Conservation (phyloP, 2,329 filamentous ascomycete species). For the Gliomastix tumulicola region DNA sequence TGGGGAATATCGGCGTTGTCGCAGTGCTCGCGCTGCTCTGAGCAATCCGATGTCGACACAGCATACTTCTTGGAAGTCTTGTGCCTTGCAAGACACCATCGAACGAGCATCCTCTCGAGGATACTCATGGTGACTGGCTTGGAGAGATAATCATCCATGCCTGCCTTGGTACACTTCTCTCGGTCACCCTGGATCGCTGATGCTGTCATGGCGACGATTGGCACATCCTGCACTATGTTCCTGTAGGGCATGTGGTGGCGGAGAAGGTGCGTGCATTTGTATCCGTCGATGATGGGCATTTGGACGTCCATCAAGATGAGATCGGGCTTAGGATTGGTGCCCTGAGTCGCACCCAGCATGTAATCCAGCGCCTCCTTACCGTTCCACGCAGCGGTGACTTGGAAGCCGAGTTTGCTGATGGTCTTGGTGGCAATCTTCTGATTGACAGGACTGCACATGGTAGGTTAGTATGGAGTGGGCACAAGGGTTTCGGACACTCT, state of each 20-base stretch:
- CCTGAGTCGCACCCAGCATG: slow-evolving; percentile 45
- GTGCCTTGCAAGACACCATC: slow-evolving; percentile 47
- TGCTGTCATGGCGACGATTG: slow-evolving; percentile 77
- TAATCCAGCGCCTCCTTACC: slow-evolving; percentile 75
- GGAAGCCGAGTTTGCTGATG: slow-evolving; percentile 67
- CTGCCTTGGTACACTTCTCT: slow-evolving; percentile 65
- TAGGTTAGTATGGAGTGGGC: too few species aligned
- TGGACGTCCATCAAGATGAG: slow-evolving; percentile 76
- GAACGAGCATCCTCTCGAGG: slow-evolving; percentile 64
- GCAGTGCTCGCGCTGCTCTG: slow-evolving; percentile 35
- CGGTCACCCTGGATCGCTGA: slow-evolving; percentile 70
- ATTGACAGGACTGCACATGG: slow-evolving; percentile 49
- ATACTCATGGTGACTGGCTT: slow-evolving; percentile 65
- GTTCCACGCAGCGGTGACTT: slow-evolving; percentile 66
- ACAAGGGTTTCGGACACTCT: neutral
- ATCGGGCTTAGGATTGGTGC: slow-evolving; percentile 52
- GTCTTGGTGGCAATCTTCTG: slow-evolving; percentile 72
- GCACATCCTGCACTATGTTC: slow-evolving; percentile 50
- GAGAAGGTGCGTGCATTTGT: slow-evolving; percentile 67
- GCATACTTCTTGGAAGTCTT: slow-evolving; percentile 13
- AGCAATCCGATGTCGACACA: slow-evolving; percentile 30
- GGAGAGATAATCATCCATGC: slow-evolving; percentile 72
- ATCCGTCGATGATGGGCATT: slow-evolving; percentile 72
- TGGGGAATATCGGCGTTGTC: slow-evolving; percentile 32
- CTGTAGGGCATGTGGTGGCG: slow-evolving; percentile 62